Conservation (phyloP, 176 grass and related monocot species). For the Eragrostis curvula region DNA sequence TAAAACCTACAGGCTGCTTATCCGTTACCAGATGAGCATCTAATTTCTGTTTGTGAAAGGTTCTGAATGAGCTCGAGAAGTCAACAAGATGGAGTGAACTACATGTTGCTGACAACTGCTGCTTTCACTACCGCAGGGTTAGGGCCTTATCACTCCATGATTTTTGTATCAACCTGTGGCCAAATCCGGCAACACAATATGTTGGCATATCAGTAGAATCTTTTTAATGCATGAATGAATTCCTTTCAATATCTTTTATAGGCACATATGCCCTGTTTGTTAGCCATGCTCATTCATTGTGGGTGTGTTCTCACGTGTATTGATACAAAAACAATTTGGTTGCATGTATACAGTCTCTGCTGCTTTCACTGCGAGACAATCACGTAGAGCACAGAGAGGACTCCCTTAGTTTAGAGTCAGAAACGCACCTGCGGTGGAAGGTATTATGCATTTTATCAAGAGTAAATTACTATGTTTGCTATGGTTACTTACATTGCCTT, state of each 20-base stretch:
- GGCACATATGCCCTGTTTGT: neutral
- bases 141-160: neutral
- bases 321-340: neutral
- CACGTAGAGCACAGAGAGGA: slow-evolving; percentile 17
- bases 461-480: slow-evolving; percentile 12
- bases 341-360: slow-evolving; percentile 58
- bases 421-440: slow-evolving; percentile 52
- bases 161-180: neutral
- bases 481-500: slow-evolving; percentile 1
- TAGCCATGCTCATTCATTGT: neutral
- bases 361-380: slow-evolving; percentile 56
- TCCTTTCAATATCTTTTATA: neutral
- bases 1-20: neutral
- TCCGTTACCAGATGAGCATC: neutral
- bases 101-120: slow-evolving; percentile 86
- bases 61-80: slow-evolving; percentile 71
- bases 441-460: slow-evolving; percentile 41
- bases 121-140: slow-evolving; percentile 86
- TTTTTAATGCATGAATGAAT: neutral
- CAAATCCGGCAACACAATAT: neutral
- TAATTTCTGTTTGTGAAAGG: slow-evolving; percentile 53
- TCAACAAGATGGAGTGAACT: slow-evolving; percentile 81
- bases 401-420: slow-evolving; percentile 41
- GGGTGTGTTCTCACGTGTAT: neutral
- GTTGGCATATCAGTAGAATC: slow-evolving; percentile 1